phyloP scores from a whole-genome alignment of 768 basidiomycete species.

The Tubosaeta brunneosetosa region DNA sequence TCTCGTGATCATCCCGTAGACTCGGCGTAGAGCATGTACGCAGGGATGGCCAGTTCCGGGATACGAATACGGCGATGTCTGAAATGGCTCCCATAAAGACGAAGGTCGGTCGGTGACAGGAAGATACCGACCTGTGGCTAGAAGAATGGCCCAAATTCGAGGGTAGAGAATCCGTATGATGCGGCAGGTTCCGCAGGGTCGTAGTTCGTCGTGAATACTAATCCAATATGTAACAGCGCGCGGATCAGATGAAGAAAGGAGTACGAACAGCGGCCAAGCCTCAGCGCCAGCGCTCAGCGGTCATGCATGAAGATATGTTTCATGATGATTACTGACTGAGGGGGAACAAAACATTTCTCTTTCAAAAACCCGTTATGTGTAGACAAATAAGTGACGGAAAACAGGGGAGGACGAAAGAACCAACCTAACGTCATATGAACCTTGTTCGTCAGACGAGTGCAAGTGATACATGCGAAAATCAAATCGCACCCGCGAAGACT shows the following conservation, averaged over 20 bases:
- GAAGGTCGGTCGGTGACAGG: neutral
- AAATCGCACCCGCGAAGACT: neutral
- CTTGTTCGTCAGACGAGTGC: neutral
- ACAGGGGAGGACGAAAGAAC: neutral
- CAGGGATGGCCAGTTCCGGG: neutral
- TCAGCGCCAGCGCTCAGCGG: constrained; percentile 2
- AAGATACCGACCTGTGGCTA: neutral
- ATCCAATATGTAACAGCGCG: neutral
- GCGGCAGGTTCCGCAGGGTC: constrained; percentile 4
- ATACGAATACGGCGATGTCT: neutral
- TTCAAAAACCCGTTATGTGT: neutral
- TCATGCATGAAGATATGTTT: neutral
- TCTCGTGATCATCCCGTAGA: constrained; percentile 14
- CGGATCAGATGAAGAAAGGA: constrained; percentile 18
- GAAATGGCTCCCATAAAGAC: neutral
- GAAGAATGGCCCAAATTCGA: neutral
- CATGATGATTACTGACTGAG: neutral
- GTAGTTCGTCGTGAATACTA: constrained; percentile 3
- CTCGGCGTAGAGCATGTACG: constrained; percentile 3
- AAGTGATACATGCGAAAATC: neutral
- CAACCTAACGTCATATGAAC: neutral
- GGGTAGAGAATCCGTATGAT: neutral
- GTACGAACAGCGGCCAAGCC: constrained; percentile 6
- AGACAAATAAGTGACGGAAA: neutral
- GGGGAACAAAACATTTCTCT: neutral